These are phyloP conservation scores for Penicillium italicum DNA, from an alignment of 2,329 filamentous ascomycete genomes.

Conservation along the genomic window DNA sequence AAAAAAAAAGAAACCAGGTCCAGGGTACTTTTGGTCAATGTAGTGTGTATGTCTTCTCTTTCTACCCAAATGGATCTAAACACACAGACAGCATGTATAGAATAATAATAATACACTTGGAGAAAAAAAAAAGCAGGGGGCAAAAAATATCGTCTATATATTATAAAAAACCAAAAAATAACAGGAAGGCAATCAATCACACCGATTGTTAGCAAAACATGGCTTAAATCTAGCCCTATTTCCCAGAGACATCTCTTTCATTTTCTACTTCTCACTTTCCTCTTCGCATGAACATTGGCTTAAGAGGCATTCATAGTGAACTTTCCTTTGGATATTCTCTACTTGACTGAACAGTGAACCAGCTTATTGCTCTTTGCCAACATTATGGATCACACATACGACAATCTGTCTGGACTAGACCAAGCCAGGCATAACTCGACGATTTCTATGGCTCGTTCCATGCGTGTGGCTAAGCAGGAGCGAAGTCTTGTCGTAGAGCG, in stretches of 20 bases:
- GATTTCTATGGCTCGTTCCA: conserved; percentile 25
- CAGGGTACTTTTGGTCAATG: conserved; percentile 5
- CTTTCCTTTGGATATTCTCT: conserved; percentile 12
- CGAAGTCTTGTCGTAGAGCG: conserved; percentile 25
- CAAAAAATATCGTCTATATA: background rate
- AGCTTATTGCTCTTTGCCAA: background rate
- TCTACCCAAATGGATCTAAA: background rate
- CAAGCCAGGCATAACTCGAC: conserved; percentile 21
- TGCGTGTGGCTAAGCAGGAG: conserved; percentile 28
- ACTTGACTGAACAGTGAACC: background rate
- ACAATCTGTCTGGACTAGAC: conserved; percentile 4
- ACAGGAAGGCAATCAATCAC: conserved; percentile 23
- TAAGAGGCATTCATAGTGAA: conserved; percentile 2
- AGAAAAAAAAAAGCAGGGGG: background rate
- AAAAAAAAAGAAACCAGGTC: conserved; percentile 1
- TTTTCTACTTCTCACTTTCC: conserved; percentile 20
- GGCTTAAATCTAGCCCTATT: conserved; percentile 34
- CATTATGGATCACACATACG: conserved; percentile 8
- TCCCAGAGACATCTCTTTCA: conserved; percentile 26
- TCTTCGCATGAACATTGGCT: conserved; percentile 8
- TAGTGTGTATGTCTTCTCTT: background rate
- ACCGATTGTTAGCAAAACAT: conserved; percentile 29
- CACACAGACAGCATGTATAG: background rate
- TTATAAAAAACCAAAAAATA: background rate
- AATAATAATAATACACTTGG: background rate